Base-by-base conservation (phyloP, 1,284 basidiomycete species). In the Irpex rosettiformis region DNA sequence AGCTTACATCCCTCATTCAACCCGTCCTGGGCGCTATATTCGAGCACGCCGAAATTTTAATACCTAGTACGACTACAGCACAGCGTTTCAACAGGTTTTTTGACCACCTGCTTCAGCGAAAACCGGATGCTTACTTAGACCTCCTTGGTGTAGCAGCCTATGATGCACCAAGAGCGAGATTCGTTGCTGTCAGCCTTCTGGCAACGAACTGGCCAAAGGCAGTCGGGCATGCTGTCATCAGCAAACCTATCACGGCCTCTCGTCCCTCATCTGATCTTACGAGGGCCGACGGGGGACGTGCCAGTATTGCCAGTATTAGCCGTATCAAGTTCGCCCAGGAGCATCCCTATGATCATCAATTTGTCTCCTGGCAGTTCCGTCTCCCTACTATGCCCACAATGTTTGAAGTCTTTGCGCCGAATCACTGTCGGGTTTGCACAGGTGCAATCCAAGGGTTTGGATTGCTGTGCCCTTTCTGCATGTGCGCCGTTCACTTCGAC, bases 61-160 rank as follows among this genome's bases (percentile, higher is more conserved):
- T 73, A 2, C 65, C 69, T 16, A 66, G 74, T 24, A 57, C 73
- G 54, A 28, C 21, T 3, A 68, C 79, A 2, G 68, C 80, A n/a
- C 74, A 85, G 62, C 79, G 80, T 7, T 77, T 90, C 47, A 78
- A 82, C 62, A 77, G 78, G 10, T 70, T 93, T 8, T 67, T 93
- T 21, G 71, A 76, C n/a, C 71, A 81, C 21, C 78, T 92, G n/a
- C 70, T 84, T 13, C 73, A 74, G 11, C 73, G 77, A 33, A 93
- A 92, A 67, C 77, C 81, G 0, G 90, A 93, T 66, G 76, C 81
- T 0, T 85, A 87, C 63, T 74, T 84, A 25, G 89, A 93, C 69
- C 61, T 91, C 0, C 76, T 94, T 5, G 82, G 88, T 62, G 79
- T 91, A 33, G 74, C 86, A 21, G 89, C 88, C 2, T 86, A 88